phyloP scores from a whole-genome alignment of 768 basidiomycete genomes.

The Agrocybe praecox region DNA sequence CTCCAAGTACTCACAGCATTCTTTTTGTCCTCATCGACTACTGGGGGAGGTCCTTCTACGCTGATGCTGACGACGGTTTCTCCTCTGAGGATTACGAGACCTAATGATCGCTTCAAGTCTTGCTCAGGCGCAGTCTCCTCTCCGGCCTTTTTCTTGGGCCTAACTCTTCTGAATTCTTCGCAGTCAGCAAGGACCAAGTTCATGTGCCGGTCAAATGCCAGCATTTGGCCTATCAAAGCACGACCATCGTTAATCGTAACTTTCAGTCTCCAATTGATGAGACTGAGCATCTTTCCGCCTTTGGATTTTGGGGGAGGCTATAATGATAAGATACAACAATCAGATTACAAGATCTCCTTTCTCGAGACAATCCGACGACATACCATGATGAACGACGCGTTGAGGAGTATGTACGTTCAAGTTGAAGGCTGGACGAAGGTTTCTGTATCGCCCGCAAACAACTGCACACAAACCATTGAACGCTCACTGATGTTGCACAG shows the following conservation, averaged over 20 bases:
- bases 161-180: slow-evolving; percentile 93
- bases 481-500: background rate
- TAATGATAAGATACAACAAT: slow-evolving; percentile 14
- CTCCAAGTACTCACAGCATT: slow-evolving; percentile 54
- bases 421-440: slow-evolving; percentile 9
- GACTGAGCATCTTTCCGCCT: slow-evolving; percentile 96
- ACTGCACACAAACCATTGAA: slow-evolving; percentile 13
- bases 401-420: slow-evolving; percentile 15
- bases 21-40: slow-evolving; percentile 89
- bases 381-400: slow-evolving; percentile 60
- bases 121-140: slow-evolving; percentile 79
- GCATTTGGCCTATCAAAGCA: slow-evolving; percentile 95
- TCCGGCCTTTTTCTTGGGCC: slow-evolving; percentile 89
- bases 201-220: slow-evolving; percentile 99
- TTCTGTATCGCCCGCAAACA: slow-evolving; percentile 19
- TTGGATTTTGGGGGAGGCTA: slow-evolving; percentile 96
- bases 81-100: slow-evolving; percentile 95
- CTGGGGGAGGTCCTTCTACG: slow-evolving; percentile 94
- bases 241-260: slow-evolving; percentile 98
- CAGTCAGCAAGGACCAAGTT: slow-evolving; percentile 98
- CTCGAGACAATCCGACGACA: slow-evolving; percentile 12
- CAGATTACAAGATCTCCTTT: background rate
- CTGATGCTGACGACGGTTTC: slow-evolving; percentile 95
- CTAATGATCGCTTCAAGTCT: slow-evolving; percentile 95
- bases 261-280: slow-evolving; percentile 97